Evolutionary conservation across 441 rosid species (phyloP), one percentile per base, ranked within the genome.

Genomic region (Flueggea neowawraea): DNA sequence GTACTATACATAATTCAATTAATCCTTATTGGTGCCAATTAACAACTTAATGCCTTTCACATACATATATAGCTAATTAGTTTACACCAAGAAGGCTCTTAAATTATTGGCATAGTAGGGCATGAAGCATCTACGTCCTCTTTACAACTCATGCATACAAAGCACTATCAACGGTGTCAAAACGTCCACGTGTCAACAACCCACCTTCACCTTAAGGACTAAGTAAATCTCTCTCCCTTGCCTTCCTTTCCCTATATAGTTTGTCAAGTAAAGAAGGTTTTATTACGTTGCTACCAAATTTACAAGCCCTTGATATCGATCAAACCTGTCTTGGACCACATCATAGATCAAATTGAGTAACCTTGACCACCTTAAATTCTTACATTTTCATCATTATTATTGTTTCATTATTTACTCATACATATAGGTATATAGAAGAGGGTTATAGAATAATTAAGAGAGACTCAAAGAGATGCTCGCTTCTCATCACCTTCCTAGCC

Each of bases 181-280:
- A 0, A 0, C 60, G 32, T 62, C 76, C 85, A 84, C 82, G 78
- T 76, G 80, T 74, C 75, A 60, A 33, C 49, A 49, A 65, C 78
- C 79, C 69, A 69, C 60, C 36, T 33, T 32, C 81, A 72, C 79
- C 87, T 82, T 84, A 69, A 52, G 44, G 52, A 58, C 69, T 69
- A 84, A 84, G 87, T 32, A 78, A 77, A 44, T 52, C 44, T 43
- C n/a, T n/a, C 63, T 28, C 51, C 31, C 16, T 47, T 33, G 36
- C 57, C n/a, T n/a, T n/a, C 41, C 45, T 22, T 54, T 22, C n/a
- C 10, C 63, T 65, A 60, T 65, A 64, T 36, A 36, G 41, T 36
- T n/a, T 36, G 7, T 36, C 41, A 36, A 36, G 41, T 36, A 8
- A 36, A 36, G 7, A 36, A 36, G 41, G 7, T 36, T 36, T 36